Evolutionary conservation across 2,329 filamentous ascomycete genomes (phyloP), one percentile per base, ranked within the genome.

Genomic region (Cladosporium sp.): DNA sequence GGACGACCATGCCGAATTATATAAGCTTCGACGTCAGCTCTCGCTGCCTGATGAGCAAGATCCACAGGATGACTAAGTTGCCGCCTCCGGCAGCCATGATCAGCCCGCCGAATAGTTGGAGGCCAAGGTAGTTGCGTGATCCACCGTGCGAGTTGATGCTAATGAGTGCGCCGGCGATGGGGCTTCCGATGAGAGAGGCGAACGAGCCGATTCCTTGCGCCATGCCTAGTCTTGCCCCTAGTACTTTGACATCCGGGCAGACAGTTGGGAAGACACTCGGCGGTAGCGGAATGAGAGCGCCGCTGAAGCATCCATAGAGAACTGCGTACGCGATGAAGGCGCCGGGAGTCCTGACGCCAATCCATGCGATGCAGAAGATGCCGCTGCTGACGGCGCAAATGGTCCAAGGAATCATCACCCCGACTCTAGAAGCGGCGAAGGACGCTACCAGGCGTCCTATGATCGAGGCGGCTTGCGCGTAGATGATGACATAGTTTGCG

Each of bases 401-500:
- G 33, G 81, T 74, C 52, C 80, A 74, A 1, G 75, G 73, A 57
- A 84, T 82, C 56, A 83, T 7, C 73, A 74, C 9, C 76, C 81
- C 31, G 75, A 70, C 49, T 58, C 66, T 35, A 60, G 72, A 63
- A 0, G 80, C 80, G 2, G 82, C 59, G 56, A 74, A 74, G 6
- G 74, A 74, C 0, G 76, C 73, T 1, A 80, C 58, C 1, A 80
- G 67, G 1, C 82, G 79, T 3, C 76, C 72, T 0, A 77, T 63
- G 2, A 84, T 71, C 4, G 80, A 80, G 10, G 80, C 68, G 4
- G 75, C 79, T 58, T 84, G 83, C 4, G 76, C 72, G 34, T 83
- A 73, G 53, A 85, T 71, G 4, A 84, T 70, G 6, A 84, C 69
- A 38, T 74, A 74, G 37, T 82, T 74, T 3, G 78, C 75, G 3